These are phyloP conservation scores for Macrotyloma uniflorum DNA, from an alignment of 306 rosid species.

Conservation along the genomic window DNA sequence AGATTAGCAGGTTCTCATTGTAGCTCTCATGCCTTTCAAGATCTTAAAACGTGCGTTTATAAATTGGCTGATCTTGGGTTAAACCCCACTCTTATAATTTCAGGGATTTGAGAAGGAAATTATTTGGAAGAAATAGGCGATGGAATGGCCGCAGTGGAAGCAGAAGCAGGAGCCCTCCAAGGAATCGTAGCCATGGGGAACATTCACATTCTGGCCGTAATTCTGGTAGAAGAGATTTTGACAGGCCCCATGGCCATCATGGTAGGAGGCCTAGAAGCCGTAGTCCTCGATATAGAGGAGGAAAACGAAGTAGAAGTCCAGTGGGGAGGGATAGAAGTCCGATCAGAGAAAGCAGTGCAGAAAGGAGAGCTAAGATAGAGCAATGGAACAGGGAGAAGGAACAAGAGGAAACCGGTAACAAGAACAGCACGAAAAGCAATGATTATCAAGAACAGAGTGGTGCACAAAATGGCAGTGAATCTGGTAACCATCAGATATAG, in stretches of 20 bases:
- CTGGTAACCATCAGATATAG: slow-evolving; percentile 52
- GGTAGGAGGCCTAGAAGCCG: slow-evolving; percentile 91
- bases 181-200: slow-evolving; percentile 73
- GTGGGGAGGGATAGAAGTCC: slow-evolving; percentile 73
- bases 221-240: slow-evolving; percentile 73
- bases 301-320: slow-evolving; percentile 87
- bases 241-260: slow-evolving; percentile 67
- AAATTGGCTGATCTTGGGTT: background rate
- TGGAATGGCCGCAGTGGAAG: slow-evolving; percentile 74
- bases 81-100: slow-evolving; percentile 2
- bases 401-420: slow-evolving; percentile 50
- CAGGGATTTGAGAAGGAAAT: slow-evolving; percentile 87
- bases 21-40: background rate
- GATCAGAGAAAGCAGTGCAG: slow-evolving; percentile 85
- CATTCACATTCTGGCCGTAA: slow-evolving; percentile 72
- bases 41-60: background rate
- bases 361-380: slow-evolving; percentile 96
- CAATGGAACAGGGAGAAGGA: slow-evolving; percentile 96
- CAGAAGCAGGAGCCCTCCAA: slow-evolving; percentile 88
- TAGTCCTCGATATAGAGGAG: slow-evolving; percentile 75
- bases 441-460: slow-evolving; percentile 50
- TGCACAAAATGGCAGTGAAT: slow-evolving; percentile 55
- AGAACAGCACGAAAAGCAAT: slow-evolving; percentile 39
- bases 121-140: slow-evolving; percentile 84
- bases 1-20: slow-evolving; percentile 75